phyloP scores from a whole-genome alignment of 2,329 filamentous ascomycete species.

The Tympanopsis confertula region DNA sequence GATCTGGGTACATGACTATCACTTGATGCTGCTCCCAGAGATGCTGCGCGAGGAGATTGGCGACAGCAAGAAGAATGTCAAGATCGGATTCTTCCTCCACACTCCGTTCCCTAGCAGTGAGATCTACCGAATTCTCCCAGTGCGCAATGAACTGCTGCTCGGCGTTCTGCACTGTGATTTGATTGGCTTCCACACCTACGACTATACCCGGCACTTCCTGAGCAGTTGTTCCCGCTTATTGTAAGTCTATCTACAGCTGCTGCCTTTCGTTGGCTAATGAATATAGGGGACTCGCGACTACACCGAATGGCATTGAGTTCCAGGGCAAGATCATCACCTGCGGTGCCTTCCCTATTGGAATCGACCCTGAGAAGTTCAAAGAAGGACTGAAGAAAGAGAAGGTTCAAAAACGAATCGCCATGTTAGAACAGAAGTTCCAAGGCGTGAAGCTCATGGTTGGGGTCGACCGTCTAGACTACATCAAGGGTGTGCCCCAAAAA shows the following conservation, averaged over 20 bases:
- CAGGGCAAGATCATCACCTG: constrained; percentile 80
- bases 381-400: constrained; percentile 76
- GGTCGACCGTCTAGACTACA: constrained; percentile 93
- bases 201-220: constrained; percentile 95
- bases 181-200: constrained; percentile 96
- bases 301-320: constrained; percentile 92
- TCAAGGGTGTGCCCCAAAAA: constrained; percentile 97
- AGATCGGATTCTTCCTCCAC: constrained; percentile 96
- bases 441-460: constrained; percentile 94
- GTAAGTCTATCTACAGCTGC: constrained; percentile 29
- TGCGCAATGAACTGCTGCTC: constrained; percentile 75
- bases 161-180: constrained; percentile 88
- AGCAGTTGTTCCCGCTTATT: constrained; percentile 54
- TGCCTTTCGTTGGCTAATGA: background rate
- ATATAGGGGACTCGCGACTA: constrained; percentile 33
- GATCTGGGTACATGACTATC: constrained; percentile 98
- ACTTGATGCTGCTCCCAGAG: constrained; percentile 89
- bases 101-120: constrained; percentile 95
- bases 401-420: constrained; percentile 77
- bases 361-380: constrained; percentile 92
- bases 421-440: constrained; percentile 80
- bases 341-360: constrained; percentile 93
- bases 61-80: constrained; percentile 71
- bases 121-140: constrained; percentile 90
- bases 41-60: constrained; percentile 90